A percentile compares a stretch with the other conserved stretches of the same genome.
Evolutionary conservation across 768 basidiomycete genomes (phyloP).

Genomic region (Russula lepida): DNA sequence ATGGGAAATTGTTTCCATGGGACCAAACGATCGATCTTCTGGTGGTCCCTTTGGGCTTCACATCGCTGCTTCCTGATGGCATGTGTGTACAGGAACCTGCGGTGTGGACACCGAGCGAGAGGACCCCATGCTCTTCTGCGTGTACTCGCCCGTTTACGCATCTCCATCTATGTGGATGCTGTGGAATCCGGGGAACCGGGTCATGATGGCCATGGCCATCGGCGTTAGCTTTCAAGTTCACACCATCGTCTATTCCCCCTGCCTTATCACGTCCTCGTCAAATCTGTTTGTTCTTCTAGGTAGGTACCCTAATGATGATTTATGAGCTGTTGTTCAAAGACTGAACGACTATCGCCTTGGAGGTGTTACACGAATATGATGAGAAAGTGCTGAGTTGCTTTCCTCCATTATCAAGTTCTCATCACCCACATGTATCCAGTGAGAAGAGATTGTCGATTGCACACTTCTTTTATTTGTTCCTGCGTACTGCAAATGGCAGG

Average conservation of each 20-base stretch:
- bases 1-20: too few species aligned
- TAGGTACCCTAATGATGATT: conserved; percentile 41
- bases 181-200: conserved; percentile 66
- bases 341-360: conserved; percentile 61
- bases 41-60: too few species aligned
- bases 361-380: conserved; percentile 85
- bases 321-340: conserved; percentile 68
- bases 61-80: too few species aligned
- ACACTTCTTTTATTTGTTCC: too few species aligned
- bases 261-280: neutral
- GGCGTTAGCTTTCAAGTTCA: conserved; percentile 61
- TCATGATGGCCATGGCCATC: conserved; percentile 58
- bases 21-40: too few species aligned
- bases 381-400: conserved; percentile 43
- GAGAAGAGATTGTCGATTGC: too few species aligned
- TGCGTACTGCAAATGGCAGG: too few species aligned
- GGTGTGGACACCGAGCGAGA: conserved; percentile 67
- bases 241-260: neutral
- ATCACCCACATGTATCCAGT: too few species aligned
- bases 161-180: conserved; percentile 71
- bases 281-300: conserved; percentile 28
- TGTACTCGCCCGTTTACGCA: conserved; percentile 74
- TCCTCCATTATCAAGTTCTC: neutral
- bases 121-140: conserved; percentile 62
- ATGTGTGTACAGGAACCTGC: conserved; percentile 63